Evolutionary conservation across 192 early-diverging fungal species (phyloP), one percentile per base, ranked within the genome.

Genomic region (Phlyctochytrium bullatum): DNA sequence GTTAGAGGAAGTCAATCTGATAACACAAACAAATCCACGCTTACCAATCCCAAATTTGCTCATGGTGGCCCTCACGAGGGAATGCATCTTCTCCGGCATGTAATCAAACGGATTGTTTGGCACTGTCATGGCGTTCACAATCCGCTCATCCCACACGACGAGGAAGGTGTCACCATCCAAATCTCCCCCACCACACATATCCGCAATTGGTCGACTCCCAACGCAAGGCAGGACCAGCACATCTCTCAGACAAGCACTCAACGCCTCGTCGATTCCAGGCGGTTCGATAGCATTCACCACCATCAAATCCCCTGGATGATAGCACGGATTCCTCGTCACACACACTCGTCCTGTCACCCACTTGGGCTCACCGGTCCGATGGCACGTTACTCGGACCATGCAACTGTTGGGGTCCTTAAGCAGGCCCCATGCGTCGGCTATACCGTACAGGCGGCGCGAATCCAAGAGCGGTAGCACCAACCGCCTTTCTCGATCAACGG

Each of bases 281-380:
- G 16, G 10, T 2, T 63, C 35, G 4, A 69, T 68, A 4, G 73
- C 73, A 30, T 68, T 33, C 3, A 74, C 50, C 3, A 63, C 28
- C 14, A 68, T 23, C 58, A 74, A 54, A 62, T 74, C 73, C 32
- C 67, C 67, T 25, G 73, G 69, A 65, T 74, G 73, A 47, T 74
- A 74, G 47, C 67, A 74, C 1, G 73, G 73, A 58, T 70, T 70
- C 29, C 73, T 57, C 53, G 59, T 34, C 1, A 74, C 54, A 16
- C 52, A 40, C 3, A 74, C 68, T 2, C 35, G 23, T 16, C 73
- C 73, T 17, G 24, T 58, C 24, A 74, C 14, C n/a, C 28, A 27
- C 28, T 25, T 29, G 3, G 36, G 27, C 27, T 29, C 36, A 14
- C 62, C 61, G 16, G 34, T 34, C 10, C 17, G 28, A n/a, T n/a